Evolutionary conservation across 2,329 filamentous ascomycete species (phyloP).

Genomic region (Aspergillus novoparasiticus): DNA sequence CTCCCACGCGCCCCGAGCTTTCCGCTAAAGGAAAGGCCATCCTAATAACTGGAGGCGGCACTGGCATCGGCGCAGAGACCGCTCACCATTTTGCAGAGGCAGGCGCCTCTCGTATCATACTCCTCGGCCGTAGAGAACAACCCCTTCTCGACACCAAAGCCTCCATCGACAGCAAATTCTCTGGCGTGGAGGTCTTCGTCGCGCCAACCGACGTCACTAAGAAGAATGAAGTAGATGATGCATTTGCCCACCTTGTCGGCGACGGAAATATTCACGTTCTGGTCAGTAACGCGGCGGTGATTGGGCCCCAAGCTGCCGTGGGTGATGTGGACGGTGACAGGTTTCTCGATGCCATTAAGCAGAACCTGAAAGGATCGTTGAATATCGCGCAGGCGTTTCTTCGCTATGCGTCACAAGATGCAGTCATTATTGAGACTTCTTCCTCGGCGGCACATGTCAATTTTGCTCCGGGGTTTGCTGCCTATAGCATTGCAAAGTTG

Average conservation of each 20-base stretch:
- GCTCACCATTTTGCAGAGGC: slow-evolving; percentile 48
- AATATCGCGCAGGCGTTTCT: slow-evolving; percentile 11
- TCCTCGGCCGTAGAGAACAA: slow-evolving; percentile 46
- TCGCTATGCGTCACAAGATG: slow-evolving; percentile 10
- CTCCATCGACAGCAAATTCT: not conserved
- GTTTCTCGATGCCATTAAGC: slow-evolving; percentile 14
- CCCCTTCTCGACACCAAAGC: slow-evolving; percentile 22
- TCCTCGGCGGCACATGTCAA: slow-evolving; percentile 14
- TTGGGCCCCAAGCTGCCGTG: slow-evolving; percentile 14
- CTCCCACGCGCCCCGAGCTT: slow-evolving; percentile 44
- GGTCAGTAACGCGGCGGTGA: slow-evolving; percentile 13
- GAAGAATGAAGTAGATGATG: slow-evolving; percentile 7
- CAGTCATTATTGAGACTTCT: slow-evolving; percentile 11
- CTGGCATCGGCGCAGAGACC: slow-evolving; percentile 50
- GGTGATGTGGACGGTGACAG: slow-evolving; percentile 10
- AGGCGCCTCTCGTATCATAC: slow-evolving; percentile 46
- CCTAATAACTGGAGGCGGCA: slow-evolving; percentile 49
- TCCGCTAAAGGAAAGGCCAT: slow-evolving; percentile 44
- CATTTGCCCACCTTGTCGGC: not conserved
- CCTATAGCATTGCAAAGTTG: slow-evolving; percentile 19
- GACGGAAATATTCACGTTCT: slow-evolving; percentile 14
- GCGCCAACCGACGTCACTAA: not conserved
- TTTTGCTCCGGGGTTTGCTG: slow-evolving; percentile 15
- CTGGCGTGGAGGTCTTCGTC: not conserved
- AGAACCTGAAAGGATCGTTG: slow-evolving; percentile 12